Evolutionary conservation across 2,329 filamentous ascomycete species (phyloP).

Genomic region (Phyllosticta capitalensis): DNA sequence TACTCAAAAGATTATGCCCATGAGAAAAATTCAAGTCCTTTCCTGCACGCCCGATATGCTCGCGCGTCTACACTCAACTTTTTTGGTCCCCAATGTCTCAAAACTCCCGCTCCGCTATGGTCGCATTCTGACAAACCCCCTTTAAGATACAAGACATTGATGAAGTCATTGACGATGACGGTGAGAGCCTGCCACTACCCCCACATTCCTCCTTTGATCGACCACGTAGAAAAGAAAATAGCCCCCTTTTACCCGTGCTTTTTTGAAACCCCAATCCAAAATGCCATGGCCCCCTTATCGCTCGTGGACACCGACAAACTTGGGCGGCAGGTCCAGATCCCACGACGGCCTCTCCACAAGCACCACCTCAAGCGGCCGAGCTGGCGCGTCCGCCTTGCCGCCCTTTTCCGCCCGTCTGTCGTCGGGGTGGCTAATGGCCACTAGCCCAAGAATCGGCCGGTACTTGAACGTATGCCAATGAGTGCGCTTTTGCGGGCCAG

Average conservation of each 20-base stretch:
- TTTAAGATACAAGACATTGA: neutral
- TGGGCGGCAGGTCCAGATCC: slow-evolving; percentile 67
- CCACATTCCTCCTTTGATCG: neutral
- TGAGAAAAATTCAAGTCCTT: neutral
- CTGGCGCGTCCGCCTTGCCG: slow-evolving; percentile 14
- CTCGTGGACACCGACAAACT: slow-evolving; percentile 40
- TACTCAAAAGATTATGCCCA: neutral
- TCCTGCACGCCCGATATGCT: neutral
- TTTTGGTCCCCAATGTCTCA: neutral
- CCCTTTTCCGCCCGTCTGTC: slow-evolving; percentile 33
- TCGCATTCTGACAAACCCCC: neutral
- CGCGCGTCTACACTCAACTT: neutral
- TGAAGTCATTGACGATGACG: neutral
- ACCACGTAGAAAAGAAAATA: neutral
- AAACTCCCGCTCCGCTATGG: neutral
- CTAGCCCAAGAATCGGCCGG: slow-evolving; percentile 75
- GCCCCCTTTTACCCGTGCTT: neutral
- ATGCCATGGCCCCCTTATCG: neutral
- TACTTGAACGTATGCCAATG: slow-evolving; percentile 90
- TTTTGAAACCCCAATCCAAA: too few relatives aligned
- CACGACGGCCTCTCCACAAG: slow-evolving; percentile 79
- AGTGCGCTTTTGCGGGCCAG: slow-evolving; percentile 17
- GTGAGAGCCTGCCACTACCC: neutral
- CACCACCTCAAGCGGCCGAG: slow-evolving; percentile 61
- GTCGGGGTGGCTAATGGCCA: slow-evolving; percentile 44